These are phyloP conservation scores for Globisporangium uncinulatum DNA, from an alignment of 352 stramenopile genomes.

Conservation along the genomic window DNA sequence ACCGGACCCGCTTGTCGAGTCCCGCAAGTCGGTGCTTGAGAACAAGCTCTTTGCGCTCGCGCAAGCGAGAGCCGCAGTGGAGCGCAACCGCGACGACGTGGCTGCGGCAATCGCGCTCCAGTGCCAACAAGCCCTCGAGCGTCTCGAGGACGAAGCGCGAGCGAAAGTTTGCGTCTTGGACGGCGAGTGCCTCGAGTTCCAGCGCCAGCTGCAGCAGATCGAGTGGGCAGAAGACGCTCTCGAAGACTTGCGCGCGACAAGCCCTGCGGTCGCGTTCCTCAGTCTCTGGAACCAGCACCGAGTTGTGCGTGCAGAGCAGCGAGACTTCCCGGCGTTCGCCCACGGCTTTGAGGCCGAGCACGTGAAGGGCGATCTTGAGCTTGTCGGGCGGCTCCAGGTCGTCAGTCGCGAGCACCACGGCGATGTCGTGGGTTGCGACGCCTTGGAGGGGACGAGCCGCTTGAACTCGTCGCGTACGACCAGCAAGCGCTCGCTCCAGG, in stretches of 20 bases:
- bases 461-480: neutral
- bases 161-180: slow-evolving; percentile 47
- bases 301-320: slow-evolving; percentile 49
- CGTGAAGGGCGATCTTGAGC: slow-evolving; percentile 54
- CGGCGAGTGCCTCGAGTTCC: slow-evolving; percentile 54
- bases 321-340: slow-evolving; percentile 44
- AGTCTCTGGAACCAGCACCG: slow-evolving; percentile 67
- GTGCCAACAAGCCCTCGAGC: slow-evolving; percentile 35
- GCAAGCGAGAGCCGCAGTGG: slow-evolving; percentile 24
- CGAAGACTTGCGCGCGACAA: slow-evolving; percentile 33
- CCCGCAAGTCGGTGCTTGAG: slow-evolving; percentile 54
- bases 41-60: slow-evolving; percentile 43
- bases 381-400: slow-evolving; percentile 55
- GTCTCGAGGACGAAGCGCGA: slow-evolving; percentile 33
- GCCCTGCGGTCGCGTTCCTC: slow-evolving; percentile 55
- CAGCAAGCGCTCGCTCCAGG: neutral
- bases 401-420: slow-evolving; percentile 24
- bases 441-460: neutral
- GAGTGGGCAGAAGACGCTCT: slow-evolving; percentile 67
- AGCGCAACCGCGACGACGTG: slow-evolving; percentile 42
- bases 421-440: neutral
- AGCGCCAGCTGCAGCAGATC: slow-evolving; percentile 63
- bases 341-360: slow-evolving; percentile 30
- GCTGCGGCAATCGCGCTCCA: slow-evolving; percentile 42
- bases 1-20: slow-evolving; percentile 57